phyloP scores from a whole-genome alignment of 805 yeast genomes.

The Wickerhamiella vanderwaltii region DNA sequence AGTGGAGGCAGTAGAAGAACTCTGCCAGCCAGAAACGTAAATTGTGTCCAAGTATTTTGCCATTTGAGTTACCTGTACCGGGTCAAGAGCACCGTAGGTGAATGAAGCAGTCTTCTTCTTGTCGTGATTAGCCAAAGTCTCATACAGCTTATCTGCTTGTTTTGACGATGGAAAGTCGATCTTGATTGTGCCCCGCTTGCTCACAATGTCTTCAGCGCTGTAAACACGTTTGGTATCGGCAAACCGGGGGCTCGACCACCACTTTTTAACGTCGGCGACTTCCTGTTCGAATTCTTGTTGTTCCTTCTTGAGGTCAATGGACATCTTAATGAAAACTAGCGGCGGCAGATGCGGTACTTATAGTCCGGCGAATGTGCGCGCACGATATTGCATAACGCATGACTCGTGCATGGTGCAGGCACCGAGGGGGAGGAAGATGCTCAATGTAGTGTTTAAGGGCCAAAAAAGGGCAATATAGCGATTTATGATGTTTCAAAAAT shows the following conservation, averaged over 20 bases:
- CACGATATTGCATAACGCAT: no score
- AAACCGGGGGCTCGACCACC: constrained; percentile 98
- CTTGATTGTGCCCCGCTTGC: constrained; percentile 71
- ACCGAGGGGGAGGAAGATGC: no score
- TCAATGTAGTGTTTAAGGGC: no score
- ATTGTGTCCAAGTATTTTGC: constrained; percentile 86
- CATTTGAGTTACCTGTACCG: constrained; percentile 93
- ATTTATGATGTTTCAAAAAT: no score
- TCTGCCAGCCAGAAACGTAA: constrained; percentile 97
- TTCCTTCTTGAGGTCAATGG: constrained; percentile 47
- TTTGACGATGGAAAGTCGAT: constrained; percentile 61
- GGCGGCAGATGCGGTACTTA: neutral
- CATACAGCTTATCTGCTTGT: constrained; percentile 74
- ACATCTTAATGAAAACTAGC: neutral
- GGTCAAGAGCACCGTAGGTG: constrained; percentile 94
- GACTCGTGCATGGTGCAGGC: no score
- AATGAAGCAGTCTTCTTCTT: constrained; percentile 58
- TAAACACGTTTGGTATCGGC: constrained; percentile 74
- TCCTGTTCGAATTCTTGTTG: constrained; percentile 54
- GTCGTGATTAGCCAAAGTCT: constrained; percentile 59
- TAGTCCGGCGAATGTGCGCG: no score
- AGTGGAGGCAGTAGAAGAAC: constrained; percentile 94
- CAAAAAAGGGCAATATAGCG: no score
- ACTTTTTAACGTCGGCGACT: constrained; percentile 58
- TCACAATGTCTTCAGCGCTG: constrained; percentile 77